phyloP scores from a whole-genome alignment of 306 rosid species.

The Rosa rugosa region DNA sequence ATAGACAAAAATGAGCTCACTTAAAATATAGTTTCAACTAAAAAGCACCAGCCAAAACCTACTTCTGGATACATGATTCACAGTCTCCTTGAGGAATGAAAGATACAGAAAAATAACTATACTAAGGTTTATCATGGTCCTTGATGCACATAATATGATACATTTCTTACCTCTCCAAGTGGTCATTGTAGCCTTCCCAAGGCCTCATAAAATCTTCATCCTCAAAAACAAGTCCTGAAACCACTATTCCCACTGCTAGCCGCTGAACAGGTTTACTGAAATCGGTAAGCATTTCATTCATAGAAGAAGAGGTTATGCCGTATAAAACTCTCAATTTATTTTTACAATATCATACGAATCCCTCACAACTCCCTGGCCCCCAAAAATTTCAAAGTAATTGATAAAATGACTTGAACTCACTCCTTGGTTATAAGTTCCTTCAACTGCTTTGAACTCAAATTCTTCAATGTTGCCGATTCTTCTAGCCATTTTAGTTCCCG shows the following conservation, averaged over 20 bases:
- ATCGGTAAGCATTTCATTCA: constrained; percentile 12
- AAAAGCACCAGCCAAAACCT: not conserved
- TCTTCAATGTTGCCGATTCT: constrained; percentile 63
- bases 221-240: constrained; percentile 63
- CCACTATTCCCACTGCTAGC: constrained; percentile 59
- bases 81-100: not conserved
- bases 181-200: constrained; percentile 51
- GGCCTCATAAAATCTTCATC: constrained; percentile 59
- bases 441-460: constrained; percentile 50
- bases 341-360: not conserved
- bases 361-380: not conserved
- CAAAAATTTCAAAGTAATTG: not conserved
- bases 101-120: not conserved
- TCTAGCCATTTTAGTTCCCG: constrained; percentile 62
- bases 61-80: not conserved
- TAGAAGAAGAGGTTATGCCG: not conserved
- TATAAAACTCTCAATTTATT: not conserved
- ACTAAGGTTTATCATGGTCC: not conserved
- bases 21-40: not conserved
- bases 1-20: not conserved
- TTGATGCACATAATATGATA: not conserved
- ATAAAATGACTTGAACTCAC: constrained; percentile 39
- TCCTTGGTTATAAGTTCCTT: constrained; percentile 43
- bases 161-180: constrained; percentile 55
- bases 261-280: constrained; percentile 42